These are phyloP conservation scores for Fusarium kyushuense DNA, from an alignment of 2,329 filamentous ascomycete species.

Conservation along the genomic window DNA sequence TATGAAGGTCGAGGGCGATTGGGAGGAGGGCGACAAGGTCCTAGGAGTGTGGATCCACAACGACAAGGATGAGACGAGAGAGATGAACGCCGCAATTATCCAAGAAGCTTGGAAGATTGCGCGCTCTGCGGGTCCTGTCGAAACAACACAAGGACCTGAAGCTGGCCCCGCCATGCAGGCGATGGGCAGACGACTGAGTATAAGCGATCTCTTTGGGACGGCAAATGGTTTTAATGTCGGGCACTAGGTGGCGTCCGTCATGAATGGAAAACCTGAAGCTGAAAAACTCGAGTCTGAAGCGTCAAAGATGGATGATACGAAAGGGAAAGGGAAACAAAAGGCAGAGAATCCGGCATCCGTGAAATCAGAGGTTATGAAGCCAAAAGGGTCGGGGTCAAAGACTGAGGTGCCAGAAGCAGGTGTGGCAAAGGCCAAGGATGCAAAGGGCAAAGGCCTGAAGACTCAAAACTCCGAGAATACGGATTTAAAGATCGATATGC, in stretches of 20 bases:
- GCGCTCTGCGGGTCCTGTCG: conserved; percentile 48
- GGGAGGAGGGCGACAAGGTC: conserved; percentile 56
- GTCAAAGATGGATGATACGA: neutral
- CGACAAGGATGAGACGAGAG: conserved; percentile 59
- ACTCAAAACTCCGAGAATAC: neutral
- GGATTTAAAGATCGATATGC: neutral
- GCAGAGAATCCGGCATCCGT: neutral
- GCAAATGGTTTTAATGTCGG: conserved; percentile 43
- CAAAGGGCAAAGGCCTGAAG: neutral
- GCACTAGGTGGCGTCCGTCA: conserved; percentile 32
- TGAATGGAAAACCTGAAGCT: conserved; percentile 8
- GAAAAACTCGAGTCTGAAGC: neutral
- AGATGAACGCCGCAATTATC: conserved; percentile 57
- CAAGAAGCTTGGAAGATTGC: conserved; percentile 58
- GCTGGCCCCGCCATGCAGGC: conserved; percentile 59
- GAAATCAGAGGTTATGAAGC: neutral
- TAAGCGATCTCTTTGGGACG: conserved; percentile 60
- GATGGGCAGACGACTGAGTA: conserved; percentile 58
- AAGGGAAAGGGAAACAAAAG: neutral
- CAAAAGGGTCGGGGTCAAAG: neutral
- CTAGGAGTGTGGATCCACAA: conserved; percentile 69
- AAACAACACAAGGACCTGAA: conserved; percentile 49
- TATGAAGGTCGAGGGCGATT: conserved; percentile 56
- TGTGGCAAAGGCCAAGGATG: neutral
- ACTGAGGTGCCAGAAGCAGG: neutral